Percentiles rank a stretch among this genome's conserved stretches.
phyloP scores from a whole-genome alignment of 106 monocot species.

The Chionographis japonica region DNA sequence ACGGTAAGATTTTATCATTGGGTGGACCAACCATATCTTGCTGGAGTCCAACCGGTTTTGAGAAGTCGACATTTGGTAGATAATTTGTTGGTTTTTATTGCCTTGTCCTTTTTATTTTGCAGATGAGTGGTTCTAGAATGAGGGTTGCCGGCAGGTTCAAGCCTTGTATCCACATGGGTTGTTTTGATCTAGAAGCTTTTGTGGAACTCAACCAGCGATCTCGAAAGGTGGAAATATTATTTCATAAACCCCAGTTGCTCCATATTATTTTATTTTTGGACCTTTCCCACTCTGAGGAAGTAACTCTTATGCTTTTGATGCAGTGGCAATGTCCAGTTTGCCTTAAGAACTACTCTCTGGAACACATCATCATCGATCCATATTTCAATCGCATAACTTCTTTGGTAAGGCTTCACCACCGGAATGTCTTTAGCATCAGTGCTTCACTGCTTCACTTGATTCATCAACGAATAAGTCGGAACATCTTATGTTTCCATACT shows the following conservation, averaged over 20 bases:
- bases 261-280: neutral
- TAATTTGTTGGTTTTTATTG: neutral
- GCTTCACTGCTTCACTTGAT: neutral
- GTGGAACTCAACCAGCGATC: slow-evolving; percentile 87
- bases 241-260: neutral
- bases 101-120: slow-evolving; percentile 13
- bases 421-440: slow-evolving; percentile 1
- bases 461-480: neutral
- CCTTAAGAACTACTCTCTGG: slow-evolving; percentile 81
- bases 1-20: no score
- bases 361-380: slow-evolving; percentile 84
- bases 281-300: neutral
- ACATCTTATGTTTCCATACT: slow-evolving; percentile 6
- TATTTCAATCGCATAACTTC: slow-evolving; percentile 93
- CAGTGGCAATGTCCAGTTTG: slow-evolving; percentile 99
- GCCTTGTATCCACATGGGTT: slow-evolving; percentile 81
- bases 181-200: slow-evolving; percentile 93
- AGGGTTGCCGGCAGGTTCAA: slow-evolving; percentile 80
- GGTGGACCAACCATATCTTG: no score
- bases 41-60: no score
- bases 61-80: no score
- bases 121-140: slow-evolving; percentile 93
- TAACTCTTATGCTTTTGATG: slow-evolving; percentile 14
- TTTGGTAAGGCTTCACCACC: slow-evolving; percentile 36
- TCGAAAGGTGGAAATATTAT: slow-evolving; percentile 52